Percentiles rank a stretch among this genome's conserved stretches.
Conservation (phyloP, 495 filamentous ascomycete species). For the Stereocaulon alpinum region DNA sequence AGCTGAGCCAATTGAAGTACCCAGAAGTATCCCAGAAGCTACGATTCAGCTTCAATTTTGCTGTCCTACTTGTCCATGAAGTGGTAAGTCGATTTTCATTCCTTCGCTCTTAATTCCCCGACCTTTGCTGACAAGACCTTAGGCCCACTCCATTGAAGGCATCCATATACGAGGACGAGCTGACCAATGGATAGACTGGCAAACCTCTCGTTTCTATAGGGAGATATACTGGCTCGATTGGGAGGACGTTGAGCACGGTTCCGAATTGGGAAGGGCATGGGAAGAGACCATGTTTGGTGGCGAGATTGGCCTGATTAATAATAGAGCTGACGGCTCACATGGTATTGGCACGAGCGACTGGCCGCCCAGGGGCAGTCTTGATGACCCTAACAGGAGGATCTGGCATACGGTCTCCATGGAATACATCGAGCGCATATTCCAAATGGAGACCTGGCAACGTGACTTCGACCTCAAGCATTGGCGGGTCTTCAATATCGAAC, state of each 20-base stretch:
- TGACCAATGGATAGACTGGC: slow-evolving; percentile 19
- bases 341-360: slow-evolving; percentile 19
- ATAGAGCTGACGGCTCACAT: slow-evolving; percentile 17
- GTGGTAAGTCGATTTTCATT: neutral
- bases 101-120: neutral
- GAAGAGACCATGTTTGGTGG: slow-evolving; percentile 21
- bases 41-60: slow-evolving; percentile 22
- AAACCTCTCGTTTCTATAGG: slow-evolving; percentile 10
- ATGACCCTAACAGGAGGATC: slow-evolving; percentile 15
- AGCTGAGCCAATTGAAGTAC: slow-evolving; percentile 20
- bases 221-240: slow-evolving; percentile 20
- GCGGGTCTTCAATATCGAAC: slow-evolving; percentile 14
- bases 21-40: slow-evolving; percentile 22
- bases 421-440: slow-evolving; percentile 20
- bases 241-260: slow-evolving; percentile 2
- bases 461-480: slow-evolving; percentile 11
- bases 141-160: slow-evolving; percentile 21
- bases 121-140: neutral
- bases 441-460: slow-evolving; percentile 19
- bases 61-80: slow-evolving; percentile 21
- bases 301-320: slow-evolving; percentile 18
- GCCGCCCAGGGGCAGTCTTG: slow-evolving; percentile 10
- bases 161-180: slow-evolving; percentile 14
- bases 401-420: slow-evolving; percentile 21
- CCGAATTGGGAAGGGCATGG: slow-evolving; percentile 21